Evolutionary conservation across 495 filamentous ascomycete genomes (phyloP).

Genomic region (Trichoderma virens): DNA sequence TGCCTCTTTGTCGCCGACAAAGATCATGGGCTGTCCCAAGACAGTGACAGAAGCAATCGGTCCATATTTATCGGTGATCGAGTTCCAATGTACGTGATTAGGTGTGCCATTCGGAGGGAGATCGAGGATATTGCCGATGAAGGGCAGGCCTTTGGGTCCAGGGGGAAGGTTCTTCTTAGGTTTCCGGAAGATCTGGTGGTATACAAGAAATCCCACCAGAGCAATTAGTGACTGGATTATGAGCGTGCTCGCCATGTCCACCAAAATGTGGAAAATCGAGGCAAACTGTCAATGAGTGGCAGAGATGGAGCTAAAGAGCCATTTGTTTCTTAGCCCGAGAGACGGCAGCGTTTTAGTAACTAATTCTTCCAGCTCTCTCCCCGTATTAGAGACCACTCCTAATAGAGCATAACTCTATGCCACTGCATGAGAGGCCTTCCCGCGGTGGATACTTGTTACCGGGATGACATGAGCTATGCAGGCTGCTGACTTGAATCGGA

Average conservation of each 20-base stretch:
- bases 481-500: no score
- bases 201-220: not conserved
- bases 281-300: no score
- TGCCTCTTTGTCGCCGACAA: conserved; percentile 17
- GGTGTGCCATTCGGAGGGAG: conserved; percentile 21
- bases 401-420: no score
- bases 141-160: not conserved
- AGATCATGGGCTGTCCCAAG: conserved; percentile 19
- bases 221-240: not conserved
- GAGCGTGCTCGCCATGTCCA: not conserved
- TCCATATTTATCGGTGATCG: conserved; percentile 19
- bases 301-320: no score
- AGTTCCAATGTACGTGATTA: conserved; percentile 13
- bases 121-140: conserved; percentile 17
- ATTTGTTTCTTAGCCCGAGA: no score
- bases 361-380: no score
- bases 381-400: no score
- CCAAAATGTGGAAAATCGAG: not conserved
- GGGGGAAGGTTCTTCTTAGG: not conserved
- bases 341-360: no score
- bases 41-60: conserved; percentile 17
- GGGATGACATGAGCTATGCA: no score
- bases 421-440: no score
- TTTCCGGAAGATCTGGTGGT: not conserved
- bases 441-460: no score